Base-by-base conservation (phyloP, 1,284 basidiomycete genomes). In the Ceratobasidium sp. region DNA sequence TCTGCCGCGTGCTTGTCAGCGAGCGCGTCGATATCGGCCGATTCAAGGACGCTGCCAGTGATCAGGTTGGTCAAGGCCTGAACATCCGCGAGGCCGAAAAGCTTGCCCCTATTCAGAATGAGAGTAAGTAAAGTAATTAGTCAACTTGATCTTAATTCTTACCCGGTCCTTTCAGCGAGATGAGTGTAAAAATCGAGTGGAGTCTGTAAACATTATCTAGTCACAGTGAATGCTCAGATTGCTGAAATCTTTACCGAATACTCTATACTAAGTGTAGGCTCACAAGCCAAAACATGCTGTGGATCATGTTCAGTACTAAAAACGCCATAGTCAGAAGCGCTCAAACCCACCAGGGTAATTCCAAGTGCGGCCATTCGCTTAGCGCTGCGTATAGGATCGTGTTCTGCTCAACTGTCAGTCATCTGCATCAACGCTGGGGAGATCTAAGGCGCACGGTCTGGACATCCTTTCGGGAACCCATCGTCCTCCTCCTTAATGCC, bases 231-330 rank as follows among this genome's bases (percentile, higher is more conserved):
- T 6, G 23, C 7, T 21, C 6, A 9, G 9, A 14, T n/a, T 49
- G 16, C 6, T 7, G 23, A 9, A n/a, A 21, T 21, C 6, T 21
- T 49, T 49, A 49, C 47, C n/a, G 47, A 8, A 49, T 49, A 49
- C n/a, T 49, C 47, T 21, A 21, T n/a, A 21, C 47, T 49, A 14
- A 49, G 47, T 6, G 47, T 49, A n/a, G 47, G 47, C n/a, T 49
- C 47, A 49, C 47, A 49, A 14, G 47, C 16, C n/a, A 49, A 21
- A 49, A 49, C 47, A 49, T 49, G 47, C 47, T 49, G 16, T 49
- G 16, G 47, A n/a, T 6, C 18, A n/a, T 49, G n/a, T 49, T 49
- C n/a, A n/a, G n/a, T n/a, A 49, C 16, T 49, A 49, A 49, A 9
- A 49, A 49, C 23, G n/a, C 47, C n/a, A 21, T 49, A n/a, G 6